These are phyloP conservation scores for Amborella trichopoda DNA, from an alignment of 164 flowering plant species.

Conservation along the genomic window DNA sequence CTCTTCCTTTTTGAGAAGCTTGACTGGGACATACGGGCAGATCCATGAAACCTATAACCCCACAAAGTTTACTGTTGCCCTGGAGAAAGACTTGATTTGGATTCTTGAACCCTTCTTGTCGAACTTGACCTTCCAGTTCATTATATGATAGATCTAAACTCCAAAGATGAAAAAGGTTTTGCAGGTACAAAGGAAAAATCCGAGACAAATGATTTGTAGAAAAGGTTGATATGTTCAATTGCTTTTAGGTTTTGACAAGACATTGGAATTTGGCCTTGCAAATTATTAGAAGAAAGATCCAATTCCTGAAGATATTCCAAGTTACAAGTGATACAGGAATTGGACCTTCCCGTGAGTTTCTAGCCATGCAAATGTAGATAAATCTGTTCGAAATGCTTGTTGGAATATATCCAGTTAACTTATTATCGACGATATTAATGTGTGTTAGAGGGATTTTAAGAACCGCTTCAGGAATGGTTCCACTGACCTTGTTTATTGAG, in stretches of 20 bases:
- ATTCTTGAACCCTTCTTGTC: slow-evolving; percentile 16
- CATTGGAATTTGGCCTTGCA: no score
- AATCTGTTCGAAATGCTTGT: slow-evolving; percentile 14
- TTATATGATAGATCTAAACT: slow-evolving; percentile 18
- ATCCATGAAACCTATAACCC: slow-evolving; percentile 7
- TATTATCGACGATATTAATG: slow-evolving; percentile 15
- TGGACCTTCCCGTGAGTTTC: slow-evolving; percentile 15
- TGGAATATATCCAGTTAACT: slow-evolving; percentile 19
- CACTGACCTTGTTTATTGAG: no score
- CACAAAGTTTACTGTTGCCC: slow-evolving; percentile 20
- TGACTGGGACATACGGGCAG: slow-evolving; percentile 10
- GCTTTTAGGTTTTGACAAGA: no score
- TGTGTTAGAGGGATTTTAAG: no score
- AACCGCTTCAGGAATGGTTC: slow-evolving; percentile 1
- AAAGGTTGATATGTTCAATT: no score
- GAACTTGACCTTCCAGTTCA: slow-evolving; percentile 16
- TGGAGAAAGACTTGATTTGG: slow-evolving; percentile 5
- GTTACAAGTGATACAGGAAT: slow-evolving; percentile 13
- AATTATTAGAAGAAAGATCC: slow-evolving; percentile 23
- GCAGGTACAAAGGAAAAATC: slow-evolving; percentile 14
- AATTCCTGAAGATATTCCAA: slow-evolving; percentile 8
- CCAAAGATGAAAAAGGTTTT: background rate
- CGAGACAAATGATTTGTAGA: slow-evolving; percentile 27
- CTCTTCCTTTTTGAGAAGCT: background rate
- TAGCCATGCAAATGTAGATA: slow-evolving; percentile 9